phyloP scores from a whole-genome alignment of 2,329 filamentous ascomycete species.

The Leptographium galeiforme region DNA sequence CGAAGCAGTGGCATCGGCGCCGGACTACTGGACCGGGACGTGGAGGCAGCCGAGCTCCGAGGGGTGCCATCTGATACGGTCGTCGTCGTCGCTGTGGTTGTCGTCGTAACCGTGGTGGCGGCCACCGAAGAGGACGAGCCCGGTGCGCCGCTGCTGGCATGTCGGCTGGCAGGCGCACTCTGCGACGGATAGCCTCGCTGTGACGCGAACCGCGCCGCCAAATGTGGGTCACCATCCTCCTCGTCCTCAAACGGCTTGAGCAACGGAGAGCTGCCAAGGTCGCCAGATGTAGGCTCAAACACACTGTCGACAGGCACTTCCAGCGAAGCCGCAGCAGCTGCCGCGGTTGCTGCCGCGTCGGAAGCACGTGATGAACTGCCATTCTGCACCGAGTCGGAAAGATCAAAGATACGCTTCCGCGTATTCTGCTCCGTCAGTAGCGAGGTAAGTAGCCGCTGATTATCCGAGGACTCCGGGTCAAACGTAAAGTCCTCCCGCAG shows the following conservation, averaged over 20 bases:
- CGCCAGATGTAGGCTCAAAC: slow-evolving; percentile 69
- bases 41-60: slow-evolving; percentile 52
- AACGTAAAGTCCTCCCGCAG: slow-evolving; percentile 73
- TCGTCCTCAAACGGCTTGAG: slow-evolving; percentile 42
- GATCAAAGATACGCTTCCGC: slow-evolving; percentile 50
- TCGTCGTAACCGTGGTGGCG: slow-evolving; percentile 53
- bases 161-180: slow-evolving; percentile 2
- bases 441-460: slow-evolving; percentile 48
- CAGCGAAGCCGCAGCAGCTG: slow-evolving; percentile 19
- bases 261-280: slow-evolving; percentile 61
- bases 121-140: slow-evolving; percentile 37
- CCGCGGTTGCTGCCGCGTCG: slow-evolving; percentile 3
- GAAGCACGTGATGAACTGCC: slow-evolving; percentile 3
- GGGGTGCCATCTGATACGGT: slow-evolving; percentile 52
- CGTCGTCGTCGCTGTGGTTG: slow-evolving; percentile 32
- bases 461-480: slow-evolving; percentile 60
- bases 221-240: background rate
- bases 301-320: slow-evolving; percentile 54
- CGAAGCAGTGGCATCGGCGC: slow-evolving; percentile 29
- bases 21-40: slow-evolving; percentile 57
- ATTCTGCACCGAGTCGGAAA: slow-evolving; percentile 50
- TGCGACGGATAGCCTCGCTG: slow-evolving; percentile 5
- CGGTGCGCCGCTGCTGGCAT: slow-evolving; percentile 2
- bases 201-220: background rate
- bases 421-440: slow-evolving; percentile 44